phyloP scores from a whole-genome alignment of 2,329 filamentous ascomycete genomes.

The Pseudogymnoascus sp. region DNA sequence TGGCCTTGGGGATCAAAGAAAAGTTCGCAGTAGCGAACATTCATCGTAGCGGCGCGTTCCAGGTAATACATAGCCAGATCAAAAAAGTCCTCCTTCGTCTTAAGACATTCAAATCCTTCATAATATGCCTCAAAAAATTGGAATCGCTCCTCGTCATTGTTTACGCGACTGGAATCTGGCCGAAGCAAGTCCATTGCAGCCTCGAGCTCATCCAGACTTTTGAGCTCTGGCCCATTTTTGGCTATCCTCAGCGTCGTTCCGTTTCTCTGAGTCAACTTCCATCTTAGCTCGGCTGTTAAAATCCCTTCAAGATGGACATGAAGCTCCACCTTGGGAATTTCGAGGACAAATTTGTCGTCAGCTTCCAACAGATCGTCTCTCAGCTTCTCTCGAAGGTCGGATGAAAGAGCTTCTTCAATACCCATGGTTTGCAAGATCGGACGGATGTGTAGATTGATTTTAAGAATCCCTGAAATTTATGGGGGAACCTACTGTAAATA shows the following conservation, averaged over 20 bases:
- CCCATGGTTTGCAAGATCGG: background rate
- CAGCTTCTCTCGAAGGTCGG: background rate
- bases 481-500: background rate
- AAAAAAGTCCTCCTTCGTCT: constrained; percentile 58
- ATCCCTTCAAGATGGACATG: constrained; percentile 73
- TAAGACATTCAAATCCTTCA: constrained; percentile 60
- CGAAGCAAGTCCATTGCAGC: constrained; percentile 39
- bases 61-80: constrained; percentile 65
- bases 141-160: constrained; percentile 10
- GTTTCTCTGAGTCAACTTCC: constrained; percentile 58
- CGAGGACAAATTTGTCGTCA: constrained; percentile 43
- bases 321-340: constrained; percentile 70
- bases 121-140: constrained; percentile 67
- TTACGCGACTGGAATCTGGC: constrained; percentile 41
- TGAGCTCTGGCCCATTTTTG: background rate
- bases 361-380: background rate
- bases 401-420: background rate
- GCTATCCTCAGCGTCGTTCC: constrained; percentile 44
- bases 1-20: constrained; percentile 77
- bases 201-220: background rate
- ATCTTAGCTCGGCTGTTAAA: constrained; percentile 59
- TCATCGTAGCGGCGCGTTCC: constrained; percentile 49
- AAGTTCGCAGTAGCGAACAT: constrained; percentile 62
- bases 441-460: background rate
- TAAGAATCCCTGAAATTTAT: background rate